Percentiles rank a stretch among this genome's conserved stretches.
Conservation (phyloP, 345 rosid species). For the Erysimum cheiranthoides region DNA sequence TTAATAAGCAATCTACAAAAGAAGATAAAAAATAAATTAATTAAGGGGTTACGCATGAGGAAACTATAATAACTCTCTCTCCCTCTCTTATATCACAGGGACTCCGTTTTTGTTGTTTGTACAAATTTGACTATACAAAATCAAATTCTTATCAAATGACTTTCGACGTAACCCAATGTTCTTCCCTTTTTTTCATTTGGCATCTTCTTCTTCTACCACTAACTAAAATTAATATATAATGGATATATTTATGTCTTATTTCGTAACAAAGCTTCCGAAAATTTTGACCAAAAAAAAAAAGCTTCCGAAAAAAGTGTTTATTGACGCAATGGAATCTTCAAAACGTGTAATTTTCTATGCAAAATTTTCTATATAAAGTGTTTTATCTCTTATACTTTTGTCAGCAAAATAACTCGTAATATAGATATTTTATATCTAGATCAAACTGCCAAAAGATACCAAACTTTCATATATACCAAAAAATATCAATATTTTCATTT, state of each 20-base stretch:
- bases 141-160: conserved; percentile 10
- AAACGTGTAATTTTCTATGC: neutral
- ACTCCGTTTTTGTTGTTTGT: conserved; percentile 15
- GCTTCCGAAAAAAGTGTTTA: too few relatives aligned
- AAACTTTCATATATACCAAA: neutral
- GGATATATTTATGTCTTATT: neutral
- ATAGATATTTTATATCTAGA: too few relatives aligned
- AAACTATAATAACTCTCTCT: neutral
- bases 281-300: too few relatives aligned
- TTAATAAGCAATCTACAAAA: neutral
- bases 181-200: conserved; percentile 21
- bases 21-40: neutral
- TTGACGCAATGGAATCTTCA: neutral
- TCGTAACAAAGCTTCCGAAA: neutral
- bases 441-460: neutral
- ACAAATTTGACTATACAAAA: conserved; percentile 23
- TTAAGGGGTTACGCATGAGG: neutral
- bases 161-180: conserved; percentile 15
- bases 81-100: conserved; percentile 17
- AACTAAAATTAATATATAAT: neutral
- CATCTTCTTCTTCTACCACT: conserved; percentile 12
- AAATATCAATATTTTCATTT: neutral
- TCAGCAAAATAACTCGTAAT: neutral
- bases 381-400: too few relatives aligned
- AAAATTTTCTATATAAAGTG: neutral